A percentile compares a stretch with the other conserved stretches of the same genome.
phyloP scores from a whole-genome alignment of 306 rosid genomes.

The Gleditsia sinensis region DNA sequence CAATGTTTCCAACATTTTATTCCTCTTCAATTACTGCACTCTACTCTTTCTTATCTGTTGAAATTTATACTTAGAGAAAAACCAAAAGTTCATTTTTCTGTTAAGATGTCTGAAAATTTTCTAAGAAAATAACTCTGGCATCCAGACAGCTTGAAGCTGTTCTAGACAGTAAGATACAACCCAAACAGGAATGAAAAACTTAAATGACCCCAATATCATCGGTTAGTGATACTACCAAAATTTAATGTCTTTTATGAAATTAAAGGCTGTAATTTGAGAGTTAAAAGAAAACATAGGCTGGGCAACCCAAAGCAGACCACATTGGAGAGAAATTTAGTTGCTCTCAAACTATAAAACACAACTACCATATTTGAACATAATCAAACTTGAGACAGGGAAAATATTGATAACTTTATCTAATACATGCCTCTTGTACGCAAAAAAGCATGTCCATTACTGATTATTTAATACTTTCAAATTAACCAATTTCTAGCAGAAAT shows the following conservation, averaged over 20 bases:
- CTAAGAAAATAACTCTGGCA: background rate
- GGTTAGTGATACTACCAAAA: background rate
- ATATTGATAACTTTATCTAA: background rate
- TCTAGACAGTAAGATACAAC: background rate
- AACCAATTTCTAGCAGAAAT: slow-evolving; percentile 22
- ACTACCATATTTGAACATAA: background rate
- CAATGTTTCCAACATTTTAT: background rate
- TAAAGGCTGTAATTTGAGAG: background rate
- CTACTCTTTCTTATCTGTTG: background rate
- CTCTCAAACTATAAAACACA: slow-evolving; percentile 3
- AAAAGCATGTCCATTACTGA: background rate
- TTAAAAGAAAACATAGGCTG: background rate
- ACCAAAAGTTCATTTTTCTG: background rate
- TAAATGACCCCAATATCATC: background rate
- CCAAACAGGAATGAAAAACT: background rate
- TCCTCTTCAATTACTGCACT: background rate
- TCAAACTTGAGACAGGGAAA: background rate
- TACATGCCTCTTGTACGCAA: background rate
- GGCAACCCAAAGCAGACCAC: background rate
- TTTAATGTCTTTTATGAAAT: background rate
- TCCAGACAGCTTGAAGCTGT: background rate
- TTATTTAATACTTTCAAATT: background rate
- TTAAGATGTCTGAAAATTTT: too few species aligned
- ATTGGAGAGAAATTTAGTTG: background rate
- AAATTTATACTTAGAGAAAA: background rate